These are phyloP conservation scores for bread wheat (Triticum aestivum) DNA, from an alignment of 176 grass and related monocot species.

Conservation along the genomic window DNA sequence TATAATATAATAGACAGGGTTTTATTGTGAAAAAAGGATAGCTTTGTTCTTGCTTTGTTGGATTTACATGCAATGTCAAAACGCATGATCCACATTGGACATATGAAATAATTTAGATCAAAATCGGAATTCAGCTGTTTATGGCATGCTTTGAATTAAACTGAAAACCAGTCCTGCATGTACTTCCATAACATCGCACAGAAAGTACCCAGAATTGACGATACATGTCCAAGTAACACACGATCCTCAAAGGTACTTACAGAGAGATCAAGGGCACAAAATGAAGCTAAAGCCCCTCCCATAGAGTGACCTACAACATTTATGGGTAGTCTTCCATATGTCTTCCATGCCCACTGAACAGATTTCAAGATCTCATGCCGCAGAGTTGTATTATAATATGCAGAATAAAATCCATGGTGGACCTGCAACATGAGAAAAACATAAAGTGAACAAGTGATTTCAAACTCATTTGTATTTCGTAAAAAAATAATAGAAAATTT, in stretches of 20 bases:
- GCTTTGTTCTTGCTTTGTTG: background rate
- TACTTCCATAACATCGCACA: background rate
- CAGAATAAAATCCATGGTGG: constrained; percentile 87
- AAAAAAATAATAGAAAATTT: constrained; percentile 6
- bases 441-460: constrained; percentile 19
- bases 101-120: constrained; percentile 1
- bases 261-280: constrained; percentile 89
- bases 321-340: constrained; percentile 60
- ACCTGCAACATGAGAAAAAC: constrained; percentile 50
- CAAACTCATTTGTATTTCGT: background rate
- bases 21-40: background rate
- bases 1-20: background rate
- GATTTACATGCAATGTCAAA: constrained; percentile 4
- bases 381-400: constrained; percentile 80
- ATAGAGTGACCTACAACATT: constrained; percentile 89
- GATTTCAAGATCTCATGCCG: constrained; percentile 56
- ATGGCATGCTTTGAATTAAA: background rate
- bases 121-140: background rate
- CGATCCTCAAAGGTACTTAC: constrained; percentile 39
- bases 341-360: constrained; percentile 53
- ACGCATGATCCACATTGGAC: background rate
- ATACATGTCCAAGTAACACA: background rate
- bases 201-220: background rate
- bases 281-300: constrained; percentile 90
- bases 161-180: background rate